phyloP scores from a whole-genome alignment of 2,329 filamentous ascomycete species.

The Penicillium sp. region DNA sequence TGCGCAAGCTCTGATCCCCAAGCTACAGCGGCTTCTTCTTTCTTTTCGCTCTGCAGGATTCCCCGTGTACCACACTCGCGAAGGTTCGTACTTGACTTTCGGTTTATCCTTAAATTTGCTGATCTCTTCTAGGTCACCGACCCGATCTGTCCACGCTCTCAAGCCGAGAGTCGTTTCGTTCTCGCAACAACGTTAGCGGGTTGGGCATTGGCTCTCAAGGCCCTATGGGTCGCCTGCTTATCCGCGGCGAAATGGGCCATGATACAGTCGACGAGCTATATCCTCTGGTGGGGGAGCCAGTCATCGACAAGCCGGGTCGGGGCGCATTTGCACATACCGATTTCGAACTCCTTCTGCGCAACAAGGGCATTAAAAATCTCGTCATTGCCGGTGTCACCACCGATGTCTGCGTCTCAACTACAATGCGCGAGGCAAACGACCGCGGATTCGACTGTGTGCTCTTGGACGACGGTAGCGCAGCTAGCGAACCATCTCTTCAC shows the following conservation, averaged over 20 bases:
- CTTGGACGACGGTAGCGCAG: slow-evolving; percentile 47
- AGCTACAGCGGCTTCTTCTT: slow-evolving; percentile 36
- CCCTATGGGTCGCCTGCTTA: slow-evolving; percentile 54
- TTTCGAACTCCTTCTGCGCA: slow-evolving; percentile 49
- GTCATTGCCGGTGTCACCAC: slow-evolving; percentile 53
- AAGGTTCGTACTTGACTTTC: slow-evolving; percentile 31
- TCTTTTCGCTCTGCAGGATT: slow-evolving; percentile 39
- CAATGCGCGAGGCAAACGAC: slow-evolving; percentile 54
- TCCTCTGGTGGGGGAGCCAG: slow-evolving; percentile 45
- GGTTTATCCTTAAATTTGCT: slow-evolving; percentile 2
- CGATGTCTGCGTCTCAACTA: slow-evolving; percentile 53
- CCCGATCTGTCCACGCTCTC: slow-evolving; percentile 54
- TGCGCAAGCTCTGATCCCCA: slow-evolving; percentile 39
- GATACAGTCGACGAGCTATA: slow-evolving; percentile 53
- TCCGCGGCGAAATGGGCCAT: slow-evolving; percentile 55
- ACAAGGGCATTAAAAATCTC: slow-evolving; percentile 50
- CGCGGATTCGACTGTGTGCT: slow-evolving; percentile 52
- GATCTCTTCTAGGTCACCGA: slow-evolving; percentile 39
- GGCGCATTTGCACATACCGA: slow-evolving; percentile 53
- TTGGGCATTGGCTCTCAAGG: slow-evolving; percentile 51
- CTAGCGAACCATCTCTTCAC: slow-evolving; percentile 41
- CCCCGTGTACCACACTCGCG: slow-evolving; percentile 44
- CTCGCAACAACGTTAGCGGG: slow-evolving; percentile 48
- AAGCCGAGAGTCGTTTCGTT: slow-evolving; percentile 50
- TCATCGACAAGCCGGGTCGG: slow-evolving; percentile 53